Evolutionary conservation across 2,329 filamentous ascomycete genomes (phyloP).

Genomic region (Alternaria sp.): DNA sequence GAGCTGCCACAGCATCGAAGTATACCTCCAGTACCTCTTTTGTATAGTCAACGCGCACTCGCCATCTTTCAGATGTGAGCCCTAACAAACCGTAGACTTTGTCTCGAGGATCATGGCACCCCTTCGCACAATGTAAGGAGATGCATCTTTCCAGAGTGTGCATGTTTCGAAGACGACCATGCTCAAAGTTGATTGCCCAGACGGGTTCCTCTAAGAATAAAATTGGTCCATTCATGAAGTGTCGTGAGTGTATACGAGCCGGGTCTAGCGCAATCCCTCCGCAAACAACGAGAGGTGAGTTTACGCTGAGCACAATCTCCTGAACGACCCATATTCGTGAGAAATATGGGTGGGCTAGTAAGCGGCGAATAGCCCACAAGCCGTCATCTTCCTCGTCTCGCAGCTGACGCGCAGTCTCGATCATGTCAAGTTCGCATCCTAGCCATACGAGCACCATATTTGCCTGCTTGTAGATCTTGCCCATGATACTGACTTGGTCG

Average conservation of each 20-base stretch:
- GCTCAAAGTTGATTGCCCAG: too few species aligned
- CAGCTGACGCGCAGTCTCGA: not conserved
- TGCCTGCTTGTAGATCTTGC: not conserved
- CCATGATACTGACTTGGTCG: not conserved
- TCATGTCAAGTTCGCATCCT: not conserved
- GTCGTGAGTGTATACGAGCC: fast-evolving
- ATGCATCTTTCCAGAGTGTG: not conserved
- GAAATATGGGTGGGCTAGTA: not conserved
- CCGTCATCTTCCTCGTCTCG: not conserved
- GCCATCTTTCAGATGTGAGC: not conserved
- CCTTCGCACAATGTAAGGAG: fast-evolving
- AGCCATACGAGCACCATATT: not conserved
- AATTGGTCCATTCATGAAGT: too few species aligned
- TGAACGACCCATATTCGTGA: not conserved
- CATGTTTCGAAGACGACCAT: too few species aligned
- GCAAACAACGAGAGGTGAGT: fast-evolving
- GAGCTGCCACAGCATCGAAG: not conserved
- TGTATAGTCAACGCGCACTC: not conserved
- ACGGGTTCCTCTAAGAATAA: too few species aligned
- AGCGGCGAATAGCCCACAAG: too few species aligned
- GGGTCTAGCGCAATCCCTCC: not conserved
- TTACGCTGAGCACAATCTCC: not conserved
- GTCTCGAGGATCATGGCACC: not conserved
- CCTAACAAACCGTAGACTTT: not conserved
- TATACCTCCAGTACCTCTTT: not conserved